Evolutionary conservation across 441 rosid species (phyloP).

Genomic region (Dalechampia spathulata): DNA sequence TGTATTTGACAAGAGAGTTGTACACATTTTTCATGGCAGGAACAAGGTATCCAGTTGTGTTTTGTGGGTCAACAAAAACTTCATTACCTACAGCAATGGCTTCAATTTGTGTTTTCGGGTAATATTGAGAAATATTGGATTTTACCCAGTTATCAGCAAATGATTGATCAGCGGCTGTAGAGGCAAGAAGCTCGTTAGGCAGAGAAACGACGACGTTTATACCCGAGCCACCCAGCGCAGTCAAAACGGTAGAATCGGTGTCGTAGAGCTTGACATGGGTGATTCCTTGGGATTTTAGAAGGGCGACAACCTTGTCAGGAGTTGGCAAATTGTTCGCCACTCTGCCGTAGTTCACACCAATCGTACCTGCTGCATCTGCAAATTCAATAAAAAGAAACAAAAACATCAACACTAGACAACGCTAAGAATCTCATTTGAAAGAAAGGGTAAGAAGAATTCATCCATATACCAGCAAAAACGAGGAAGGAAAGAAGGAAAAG

Average conservation of each 20-base stretch:
- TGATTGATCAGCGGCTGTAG: constrained; percentile 54
- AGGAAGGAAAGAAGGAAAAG: constrained; percentile 23
- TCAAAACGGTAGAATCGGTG: constrained; percentile 50
- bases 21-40: constrained; percentile 75
- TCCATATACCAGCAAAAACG: constrained; percentile 23
- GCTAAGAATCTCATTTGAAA: too few species aligned
- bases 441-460: too few species aligned
- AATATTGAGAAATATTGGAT: constrained; percentile 39
- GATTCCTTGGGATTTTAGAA: constrained; percentile 66
- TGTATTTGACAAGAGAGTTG: constrained; percentile 42
- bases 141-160: constrained; percentile 74
- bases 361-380: constrained; percentile 36
- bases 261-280: constrained; percentile 65
- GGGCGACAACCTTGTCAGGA: constrained; percentile 54
- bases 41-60: constrained; percentile 56
- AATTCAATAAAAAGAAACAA: background rate
- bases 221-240: constrained; percentile 51
- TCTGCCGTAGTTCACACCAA: constrained; percentile 87
- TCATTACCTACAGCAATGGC: constrained; percentile 89
- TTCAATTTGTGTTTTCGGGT: constrained; percentile 61
- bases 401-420: too few species aligned
- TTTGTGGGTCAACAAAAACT: constrained; percentile 62
- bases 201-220: constrained; percentile 60
- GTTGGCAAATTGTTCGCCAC: constrained; percentile 65
- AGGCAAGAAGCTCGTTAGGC: constrained; percentile 67